Evolutionary conservation across 495 filamentous ascomycete species (phyloP).

Genomic region (Penicillium fimorum): DNA sequence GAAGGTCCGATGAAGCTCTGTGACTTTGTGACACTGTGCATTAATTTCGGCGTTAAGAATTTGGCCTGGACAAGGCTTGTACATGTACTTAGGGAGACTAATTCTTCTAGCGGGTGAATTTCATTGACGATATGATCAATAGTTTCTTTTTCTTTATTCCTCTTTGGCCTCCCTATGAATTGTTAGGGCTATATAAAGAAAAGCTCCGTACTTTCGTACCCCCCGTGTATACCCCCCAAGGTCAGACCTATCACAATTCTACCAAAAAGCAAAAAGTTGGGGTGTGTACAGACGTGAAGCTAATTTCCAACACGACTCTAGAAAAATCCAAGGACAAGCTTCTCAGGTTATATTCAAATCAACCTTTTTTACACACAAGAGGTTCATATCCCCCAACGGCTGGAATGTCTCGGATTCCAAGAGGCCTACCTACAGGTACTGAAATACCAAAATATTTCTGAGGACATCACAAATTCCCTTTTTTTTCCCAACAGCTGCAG

Average conservation of each 20-base stretch:
- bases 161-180: neutral
- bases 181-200: slow-evolving; percentile 1
- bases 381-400: neutral
- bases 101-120: slow-evolving; percentile 9
- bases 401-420: slow-evolving; percentile 6
- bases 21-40: slow-evolving; percentile 19
- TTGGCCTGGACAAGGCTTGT: slow-evolving; percentile 21
- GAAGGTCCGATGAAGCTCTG: slow-evolving; percentile 20
- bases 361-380: slow-evolving; percentile 7
- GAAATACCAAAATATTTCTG: neutral
- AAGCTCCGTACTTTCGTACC: neutral
- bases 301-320: slow-evolving; percentile 12
- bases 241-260: neutral
- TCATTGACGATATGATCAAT: slow-evolving; percentile 8
- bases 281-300: slow-evolving; percentile 8
- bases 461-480: neutral
- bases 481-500: neutral
- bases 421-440: neutral
- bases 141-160: neutral
- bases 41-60: slow-evolving; percentile 28
- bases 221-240: no score
- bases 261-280: neutral
- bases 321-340: slow-evolving; percentile 7
- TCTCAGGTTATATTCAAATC: slow-evolving; percentile 14
- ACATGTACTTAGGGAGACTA: slow-evolving; percentile 25